phyloP scores from a whole-genome alignment of 2,329 filamentous ascomycete genomes.

The Cordyceps fumosorosea region DNA sequence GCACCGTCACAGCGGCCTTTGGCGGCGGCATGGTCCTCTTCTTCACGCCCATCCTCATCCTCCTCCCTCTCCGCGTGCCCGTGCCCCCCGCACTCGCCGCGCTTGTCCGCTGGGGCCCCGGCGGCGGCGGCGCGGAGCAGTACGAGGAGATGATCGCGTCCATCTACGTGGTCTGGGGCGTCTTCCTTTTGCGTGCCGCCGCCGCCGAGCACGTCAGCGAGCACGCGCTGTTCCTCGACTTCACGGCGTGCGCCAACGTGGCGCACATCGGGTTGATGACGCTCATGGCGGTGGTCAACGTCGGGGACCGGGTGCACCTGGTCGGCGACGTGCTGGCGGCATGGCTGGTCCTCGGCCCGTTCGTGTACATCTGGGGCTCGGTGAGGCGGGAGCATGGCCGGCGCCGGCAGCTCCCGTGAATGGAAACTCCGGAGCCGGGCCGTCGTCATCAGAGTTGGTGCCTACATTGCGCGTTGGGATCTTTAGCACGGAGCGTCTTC shows the following conservation, averaged over 20 bases:
- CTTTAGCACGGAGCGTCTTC: neutral
- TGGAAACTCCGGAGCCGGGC: too few species aligned
- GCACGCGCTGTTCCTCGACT: neutral
- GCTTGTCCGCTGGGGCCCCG: constrained; percentile 4
- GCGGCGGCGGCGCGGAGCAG: constrained; percentile 8
- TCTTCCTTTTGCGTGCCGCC: neutral
- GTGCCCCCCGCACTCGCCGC: neutral
- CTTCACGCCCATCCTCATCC: neutral
- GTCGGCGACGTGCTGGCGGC: neutral
- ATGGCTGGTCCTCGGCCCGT: neutral
- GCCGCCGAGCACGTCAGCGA: neutral
- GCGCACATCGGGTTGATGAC: constrained; percentile 6
- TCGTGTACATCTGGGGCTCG: neutral
- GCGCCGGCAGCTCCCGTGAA: too few species aligned
- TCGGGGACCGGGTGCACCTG: constrained; percentile 1
- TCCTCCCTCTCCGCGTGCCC: neutral
- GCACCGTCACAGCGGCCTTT: neutral
- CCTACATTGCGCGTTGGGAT: neutral
- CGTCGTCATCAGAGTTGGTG: neutral
- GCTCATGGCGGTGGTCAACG: constrained; percentile 3
- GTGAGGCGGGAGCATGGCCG: neutral
- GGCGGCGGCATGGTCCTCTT: neutral
- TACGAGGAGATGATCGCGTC: constrained; percentile 10
- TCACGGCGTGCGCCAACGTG: neutral
- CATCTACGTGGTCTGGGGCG: constrained; percentile 3